These are phyloP conservation scores for Dothistroma pini DNA, from an alignment of 2,329 filamentous ascomycete species.

Conservation along the genomic window DNA sequence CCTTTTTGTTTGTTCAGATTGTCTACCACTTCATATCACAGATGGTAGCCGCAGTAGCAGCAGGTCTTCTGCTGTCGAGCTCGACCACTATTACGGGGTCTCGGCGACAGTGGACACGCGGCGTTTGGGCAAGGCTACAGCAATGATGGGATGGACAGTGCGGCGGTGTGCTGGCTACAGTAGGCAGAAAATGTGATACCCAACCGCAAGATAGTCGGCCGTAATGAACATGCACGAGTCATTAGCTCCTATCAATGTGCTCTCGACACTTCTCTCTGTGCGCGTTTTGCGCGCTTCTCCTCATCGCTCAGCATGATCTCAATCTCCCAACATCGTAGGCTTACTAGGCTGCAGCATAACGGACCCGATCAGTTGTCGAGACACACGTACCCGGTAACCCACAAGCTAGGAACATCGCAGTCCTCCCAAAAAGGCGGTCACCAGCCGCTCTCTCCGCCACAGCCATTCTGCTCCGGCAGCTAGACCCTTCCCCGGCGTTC, in stretches of 20 bases:
- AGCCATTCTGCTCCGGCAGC: neutral
- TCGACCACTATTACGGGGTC: slow-evolving; percentile 1
- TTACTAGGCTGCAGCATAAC: slow-evolving; percentile 1
- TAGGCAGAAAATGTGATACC: slow-evolving; percentile 5
- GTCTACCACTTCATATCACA: slow-evolving; percentile 1
- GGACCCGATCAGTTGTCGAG: neutral
- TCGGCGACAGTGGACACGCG: neutral
- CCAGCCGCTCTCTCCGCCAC: neutral
- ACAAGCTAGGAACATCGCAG: neutral
- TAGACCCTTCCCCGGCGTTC: slow-evolving; percentile 4
- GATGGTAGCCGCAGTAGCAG: slow-evolving; percentile 7
- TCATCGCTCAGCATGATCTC: neutral
- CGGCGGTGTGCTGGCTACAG: slow-evolving; percentile 3
- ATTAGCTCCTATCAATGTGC: slow-evolving; percentile 5
- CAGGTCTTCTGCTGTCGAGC: slow-evolving; percentile 8
- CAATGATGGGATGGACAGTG: slow-evolving; percentile 1
- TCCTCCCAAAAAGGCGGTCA: slow-evolving; percentile 3
- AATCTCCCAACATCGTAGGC: neutral
- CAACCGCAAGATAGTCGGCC: slow-evolving; percentile 6
- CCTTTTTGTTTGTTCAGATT: neutral
- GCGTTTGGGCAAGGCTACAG: neutral
- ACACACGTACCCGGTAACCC: too few species aligned
- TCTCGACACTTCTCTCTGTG: neutral
- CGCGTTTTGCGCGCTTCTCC: neutral
- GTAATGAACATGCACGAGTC: slow-evolving; percentile 14